phyloP scores from a whole-genome alignment of 139 green algal species.

The Coelastrella sp. region DNA sequence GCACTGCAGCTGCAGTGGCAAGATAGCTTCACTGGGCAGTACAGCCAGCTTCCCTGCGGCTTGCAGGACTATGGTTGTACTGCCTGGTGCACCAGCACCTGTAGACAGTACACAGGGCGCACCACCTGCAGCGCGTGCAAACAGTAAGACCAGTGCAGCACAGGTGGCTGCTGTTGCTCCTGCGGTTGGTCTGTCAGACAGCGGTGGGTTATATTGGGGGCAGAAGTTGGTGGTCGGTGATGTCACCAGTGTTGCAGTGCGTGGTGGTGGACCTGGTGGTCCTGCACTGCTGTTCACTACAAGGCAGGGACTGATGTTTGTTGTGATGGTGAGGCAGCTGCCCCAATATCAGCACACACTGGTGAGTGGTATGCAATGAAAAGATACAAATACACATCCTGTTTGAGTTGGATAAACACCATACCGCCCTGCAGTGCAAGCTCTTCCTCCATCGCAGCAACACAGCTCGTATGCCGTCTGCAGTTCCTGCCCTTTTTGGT shows the following conservation, averaged over 20 bases:
- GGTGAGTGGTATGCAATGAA: slow-evolving; percentile 1
- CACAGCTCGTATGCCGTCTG: no score
- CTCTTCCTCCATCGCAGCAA: no score
- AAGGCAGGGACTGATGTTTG: slow-evolving; percentile 64
- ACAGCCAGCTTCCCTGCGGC: slow-evolving; percentile 19
- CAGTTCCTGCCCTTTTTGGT: no score
- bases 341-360: slow-evolving; percentile 28
- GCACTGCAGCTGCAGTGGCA: slow-evolving; percentile 3
- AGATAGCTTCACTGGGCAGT: background rate
- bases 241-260: slow-evolving; percentile 75
- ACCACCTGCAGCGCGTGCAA: background rate
- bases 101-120: background rate
- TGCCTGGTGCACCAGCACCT: background rate
- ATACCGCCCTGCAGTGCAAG: no score
- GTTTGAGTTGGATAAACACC: no score
- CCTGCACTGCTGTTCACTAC: slow-evolving; percentile 84
- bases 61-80: slow-evolving; percentile 39
- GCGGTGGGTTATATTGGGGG: slow-evolving; percentile 74
- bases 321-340: slow-evolving; percentile 54
- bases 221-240: slow-evolving; percentile 52
- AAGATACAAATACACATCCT: background rate
- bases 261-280: slow-evolving; percentile 68
- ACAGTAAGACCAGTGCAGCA: background rate
- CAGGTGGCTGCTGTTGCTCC: slow-evolving; percentile 39
- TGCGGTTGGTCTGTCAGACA: slow-evolving; percentile 70